Base-by-base conservation (phyloP, 805 yeast species). In the Starmerella gropengiesseri region DNA sequence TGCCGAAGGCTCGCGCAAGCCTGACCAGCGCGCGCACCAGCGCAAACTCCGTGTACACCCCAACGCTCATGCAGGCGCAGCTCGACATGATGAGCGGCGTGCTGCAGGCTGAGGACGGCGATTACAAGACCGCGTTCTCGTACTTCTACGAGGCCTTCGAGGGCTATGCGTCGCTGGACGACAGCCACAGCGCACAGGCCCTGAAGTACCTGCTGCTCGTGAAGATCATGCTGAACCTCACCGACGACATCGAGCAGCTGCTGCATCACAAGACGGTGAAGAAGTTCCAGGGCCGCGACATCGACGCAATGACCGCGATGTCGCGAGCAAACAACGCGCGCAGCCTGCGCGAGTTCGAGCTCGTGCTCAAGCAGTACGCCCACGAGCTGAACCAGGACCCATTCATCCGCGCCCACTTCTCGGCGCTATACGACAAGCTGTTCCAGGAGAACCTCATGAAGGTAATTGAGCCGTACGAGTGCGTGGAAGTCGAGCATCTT, bases 121-220 rank as follows among this genome's bases (percentile, higher is more conserved):
- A 91, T 62, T 93, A 83, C 66, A 82, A 84, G 60, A 91, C 98
- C 9, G 95, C 97, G 11, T 91, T 73, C 59, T 86, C 96, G 6
- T 91, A 91, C 62, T 91, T 91, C 57, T 87, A 75, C 58, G 99
- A 91, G 65, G 80, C 95, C 16, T 86, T 89, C 56, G 98, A 91
- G 62, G 89, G 89, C 33, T 91, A 75, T 63, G 74, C 82, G 16
- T 79, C 79, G 45, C 77, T 76, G 46, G 66, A 65, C 39, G 58
- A 60, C 44, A 50, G 60, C 28, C 63, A 66, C 38, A 77, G 91
- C 1, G 73, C 85, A 35, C 76, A 75, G 50, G 87, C 85, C 14
- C 71, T 91, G 62, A 91, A 89, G 60, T 91, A 93, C 63, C 81
- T 91, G 93, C 69, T 91, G 37, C 68, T 91, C 51, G 81, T 91